Conservation (phyloP, 108 stramenopile species). For the Nannochloropsis salina region DNA sequence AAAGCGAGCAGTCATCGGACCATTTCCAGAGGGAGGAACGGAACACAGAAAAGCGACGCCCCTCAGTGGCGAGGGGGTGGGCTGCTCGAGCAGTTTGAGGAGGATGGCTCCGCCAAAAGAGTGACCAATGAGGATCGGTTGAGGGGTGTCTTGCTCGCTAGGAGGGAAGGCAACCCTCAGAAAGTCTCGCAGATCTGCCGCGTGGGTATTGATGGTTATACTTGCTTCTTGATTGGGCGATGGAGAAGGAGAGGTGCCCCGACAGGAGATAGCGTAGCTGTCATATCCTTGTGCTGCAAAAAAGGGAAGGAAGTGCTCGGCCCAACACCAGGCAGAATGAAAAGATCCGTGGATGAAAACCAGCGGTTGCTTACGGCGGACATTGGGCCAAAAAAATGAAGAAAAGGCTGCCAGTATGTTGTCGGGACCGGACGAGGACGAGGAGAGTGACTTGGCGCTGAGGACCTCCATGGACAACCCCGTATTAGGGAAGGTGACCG, state of each 20-base stretch:
- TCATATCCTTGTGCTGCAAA: slow-evolving; percentile 34
- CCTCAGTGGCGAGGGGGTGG: not conserved
- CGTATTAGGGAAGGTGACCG: not conserved
- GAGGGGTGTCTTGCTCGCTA: not conserved
- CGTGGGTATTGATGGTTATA: not conserved
- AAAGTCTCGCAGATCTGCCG: not conserved
- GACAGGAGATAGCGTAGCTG: slow-evolving; percentile 49
- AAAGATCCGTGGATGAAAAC: slow-evolving; percentile 52
- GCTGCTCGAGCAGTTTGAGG: slow-evolving; percentile 43
- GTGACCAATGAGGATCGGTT: slow-evolving; percentile 20
- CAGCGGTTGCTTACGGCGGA: slow-evolving; percentile 33
- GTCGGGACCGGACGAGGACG: not conserved
- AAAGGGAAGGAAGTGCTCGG: slow-evolving; percentile 52
- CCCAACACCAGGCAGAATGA: slow-evolving; percentile 52
- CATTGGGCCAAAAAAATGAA: not conserved
- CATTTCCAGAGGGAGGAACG: slow-evolving; percentile 50
- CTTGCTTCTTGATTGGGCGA: slow-evolving; percentile 24
- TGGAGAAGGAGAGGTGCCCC: slow-evolving; percentile 42
- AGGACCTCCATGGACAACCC: not conserved
- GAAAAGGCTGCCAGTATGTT: not conserved
- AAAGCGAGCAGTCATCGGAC: slow-evolving; percentile 48
- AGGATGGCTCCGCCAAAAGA: slow-evolving; percentile 45
- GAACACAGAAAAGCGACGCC: slow-evolving; percentile 48
- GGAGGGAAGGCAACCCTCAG: not conserved
- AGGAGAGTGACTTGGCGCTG: not conserved